Evolutionary conservation across 1,139 yeast species (phyloP).

Genomic region (Yamadazyma kanchanaburiensis): DNA sequence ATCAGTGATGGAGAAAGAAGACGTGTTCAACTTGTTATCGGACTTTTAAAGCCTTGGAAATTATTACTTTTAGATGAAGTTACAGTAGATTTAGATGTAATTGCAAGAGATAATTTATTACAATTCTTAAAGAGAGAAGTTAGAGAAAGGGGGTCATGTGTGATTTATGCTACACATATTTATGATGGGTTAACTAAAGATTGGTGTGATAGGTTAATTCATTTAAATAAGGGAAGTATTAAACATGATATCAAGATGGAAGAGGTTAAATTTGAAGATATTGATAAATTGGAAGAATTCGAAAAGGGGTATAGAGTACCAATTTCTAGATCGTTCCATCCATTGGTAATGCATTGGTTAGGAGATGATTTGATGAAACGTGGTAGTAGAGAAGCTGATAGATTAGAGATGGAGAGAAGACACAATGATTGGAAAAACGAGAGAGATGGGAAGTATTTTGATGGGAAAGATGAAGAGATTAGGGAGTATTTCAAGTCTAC

Average conservation of each 20-base stretch:
- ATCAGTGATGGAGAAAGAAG: conserved; percentile 94
- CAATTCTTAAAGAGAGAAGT: conserved; percentile 73
- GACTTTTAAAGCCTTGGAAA: conserved; percentile 86
- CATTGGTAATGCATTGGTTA: conserved; percentile 68
- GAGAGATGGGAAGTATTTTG: conserved; percentile 43
- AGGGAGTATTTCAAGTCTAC: conserved; percentile 49
- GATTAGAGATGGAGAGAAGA: conserved; percentile 38
- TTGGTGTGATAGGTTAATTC: conserved; percentile 89
- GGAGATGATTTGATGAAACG: conserved; percentile 48
- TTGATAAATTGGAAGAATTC: conserved; percentile 13
- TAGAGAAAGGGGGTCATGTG: conserved; percentile 58
- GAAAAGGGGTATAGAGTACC: conserved; percentile 28
- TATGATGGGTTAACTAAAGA: conserved; percentile 81
- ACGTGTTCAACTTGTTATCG: conserved; percentile 92
- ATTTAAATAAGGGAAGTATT: conserved; percentile 65
- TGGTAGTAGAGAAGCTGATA: conserved; percentile 54
- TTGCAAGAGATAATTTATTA: conserved; percentile 75
- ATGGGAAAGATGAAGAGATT: conserved; percentile 41
- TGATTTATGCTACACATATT: conserved; percentile 92
- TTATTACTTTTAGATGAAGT: conserved; percentile 86
- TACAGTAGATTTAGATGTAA: conserved; percentile 91
- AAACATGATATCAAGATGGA: conserved; percentile 21
- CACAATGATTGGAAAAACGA: conserved; percentile 46
- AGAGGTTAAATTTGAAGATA: conserved; percentile 18
- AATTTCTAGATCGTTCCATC: conserved; percentile 58